phyloP scores from a whole-genome alignment of 805 yeast genomes.

The Candida insectorum region DNA sequence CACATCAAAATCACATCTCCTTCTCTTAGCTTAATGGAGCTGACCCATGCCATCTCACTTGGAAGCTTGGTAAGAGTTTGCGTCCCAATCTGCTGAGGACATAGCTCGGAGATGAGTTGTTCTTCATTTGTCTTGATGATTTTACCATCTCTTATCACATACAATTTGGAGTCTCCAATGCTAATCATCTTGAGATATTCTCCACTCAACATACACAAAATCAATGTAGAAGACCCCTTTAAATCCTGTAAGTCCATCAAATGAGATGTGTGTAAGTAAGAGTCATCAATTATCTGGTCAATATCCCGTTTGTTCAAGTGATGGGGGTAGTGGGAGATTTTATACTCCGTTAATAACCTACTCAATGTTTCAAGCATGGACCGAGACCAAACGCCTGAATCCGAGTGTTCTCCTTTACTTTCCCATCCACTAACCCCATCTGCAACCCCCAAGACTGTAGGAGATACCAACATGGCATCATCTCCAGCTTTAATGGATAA shows the following conservation, averaged over 20 bases:
- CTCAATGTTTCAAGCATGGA: slow-evolving; percentile 50
- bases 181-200: slow-evolving; percentile 43
- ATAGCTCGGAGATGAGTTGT: slow-evolving; percentile 42
- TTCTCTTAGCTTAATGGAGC: slow-evolving; percentile 34
- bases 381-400: slow-evolving; percentile 52
- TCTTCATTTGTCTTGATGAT: slow-evolving; percentile 42
- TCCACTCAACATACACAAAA: slow-evolving; percentile 48
- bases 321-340: slow-evolving; percentile 35
- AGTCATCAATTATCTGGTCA: slow-evolving; percentile 42
- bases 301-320: slow-evolving; percentile 41
- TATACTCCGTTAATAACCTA: slow-evolving; percentile 43
- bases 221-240: slow-evolving; percentile 48
- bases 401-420: slow-evolving; percentile 36
- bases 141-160: slow-evolving; percentile 45
- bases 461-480: slow-evolving; percentile 55
- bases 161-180: slow-evolving; percentile 51
- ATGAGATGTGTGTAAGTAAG: slow-evolving; percentile 46
- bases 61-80: slow-evolving; percentile 42
- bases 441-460: slow-evolving; percentile 50
- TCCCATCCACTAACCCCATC: slow-evolving; percentile 61
- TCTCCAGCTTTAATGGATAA: slow-evolving; percentile 53
- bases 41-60: slow-evolving; percentile 46
- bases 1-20: slow-evolving; percentile 46
- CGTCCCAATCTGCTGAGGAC: slow-evolving; percentile 57
- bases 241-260: slow-evolving; percentile 47